Evolutionary conservation across 306 rosid genomes (phyloP), one percentile per base, ranked within the genome.

Genomic region (Vigna trinervia): DNA sequence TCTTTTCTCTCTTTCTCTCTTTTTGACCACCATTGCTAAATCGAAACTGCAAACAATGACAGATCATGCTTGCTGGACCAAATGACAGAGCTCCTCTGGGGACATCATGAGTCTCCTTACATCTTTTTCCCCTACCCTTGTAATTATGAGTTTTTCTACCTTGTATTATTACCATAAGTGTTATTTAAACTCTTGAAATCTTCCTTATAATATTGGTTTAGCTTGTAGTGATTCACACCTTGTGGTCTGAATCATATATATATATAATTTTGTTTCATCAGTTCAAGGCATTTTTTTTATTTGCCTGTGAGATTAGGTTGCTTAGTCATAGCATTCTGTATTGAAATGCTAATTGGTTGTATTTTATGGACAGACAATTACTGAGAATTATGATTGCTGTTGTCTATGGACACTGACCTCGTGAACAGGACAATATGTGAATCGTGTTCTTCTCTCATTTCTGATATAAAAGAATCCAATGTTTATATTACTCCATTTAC

Each of bases 51-150:
- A 56, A 63, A 38, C 60, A 71, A 77, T 87, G 64, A 1, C 91
- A 95, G 98, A 90, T 95, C 82, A 85, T 90, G 89, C 89, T 95
- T 75, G 95, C 97, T 19, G 97, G 98, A 69, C 98, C 98, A 14
- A 96, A 89, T 72, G 97, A 92, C 88, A 90, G 97, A 85, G 87
- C 92, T 80, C 82, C 92, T 59, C 64, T 83, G 73, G 93, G 92
- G 63, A 88, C 90, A 69, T 84, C 85, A 88, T 66, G 74, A 82
- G 74, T 51, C 73, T 77, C 52, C 56, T 66, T 34, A 56, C 62
- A 69, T 75, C 52, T 43, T 50, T 60, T 57, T 28, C 36, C 23
- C 38, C 22, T 34, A 45, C 64, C 57, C 23, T 50, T 90, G 98
- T 90, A 88, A 78, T 84, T 86, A 90, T 63, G 81, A 79, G 56